Evolutionary conservation across 495 filamentous ascomycete genomes (phyloP), one percentile per base, ranked within the genome.

Genomic region (Penicillium desertorum): DNA sequence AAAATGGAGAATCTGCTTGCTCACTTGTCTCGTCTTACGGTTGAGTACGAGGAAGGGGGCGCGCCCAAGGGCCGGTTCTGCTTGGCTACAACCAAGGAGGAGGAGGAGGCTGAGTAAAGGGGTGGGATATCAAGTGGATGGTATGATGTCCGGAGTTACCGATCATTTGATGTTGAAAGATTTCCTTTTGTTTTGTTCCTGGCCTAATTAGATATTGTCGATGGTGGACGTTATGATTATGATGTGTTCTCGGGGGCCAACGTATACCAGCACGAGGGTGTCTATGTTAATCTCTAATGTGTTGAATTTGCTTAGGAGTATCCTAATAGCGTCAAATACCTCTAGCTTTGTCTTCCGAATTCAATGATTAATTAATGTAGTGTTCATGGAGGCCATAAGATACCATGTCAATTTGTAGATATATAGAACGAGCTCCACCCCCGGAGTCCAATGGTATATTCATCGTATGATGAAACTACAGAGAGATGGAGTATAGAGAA

Each of bases 1-100:
- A 81, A 85, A 62, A 86, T 91, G 63, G 88, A 91, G 81, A 90
- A 88, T 65, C 76, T 89, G 63, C 80, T 92, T 54, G 82, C 79
- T 16, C 86, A 88, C 65, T 72, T 92, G 30, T 74, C 83, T 62
- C 88, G 88, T 61, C 71, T 91, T 30, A 82, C 85, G 23, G 67
- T 91, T 53, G 83, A 88, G 65, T 88, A 91, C 62, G 88, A 89
- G 67, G 75, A 72, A 58, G 76, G 75, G 17, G 83, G 74, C 1
- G 56, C 73, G 59, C 63, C 70, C 0, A 71, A 68, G 44, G 72
- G 73, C 1, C 69, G 70, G 1, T 77, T 69, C 66, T 71, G 58
- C 50, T 54, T 79, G 47, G 62, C 71, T 23, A 59, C 76, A 4
- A 74, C 61, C 57, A 77, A 75, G 62, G 76, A 79, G 39, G 76